Base-by-base conservation (phyloP, 192 early-diverging fungal genomes). In the Helicostylum pulchrum region DNA sequence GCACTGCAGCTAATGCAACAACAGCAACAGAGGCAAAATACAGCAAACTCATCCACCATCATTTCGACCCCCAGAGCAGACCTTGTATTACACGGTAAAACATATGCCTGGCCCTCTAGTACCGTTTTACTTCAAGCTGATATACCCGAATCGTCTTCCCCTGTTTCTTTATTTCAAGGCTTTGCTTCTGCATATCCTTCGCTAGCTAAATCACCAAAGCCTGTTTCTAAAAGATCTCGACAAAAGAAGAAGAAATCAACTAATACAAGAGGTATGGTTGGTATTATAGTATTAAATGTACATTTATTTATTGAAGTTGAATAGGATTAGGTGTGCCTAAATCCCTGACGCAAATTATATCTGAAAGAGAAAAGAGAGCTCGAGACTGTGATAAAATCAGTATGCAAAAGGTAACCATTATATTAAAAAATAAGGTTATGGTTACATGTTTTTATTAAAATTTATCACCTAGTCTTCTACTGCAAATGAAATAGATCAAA, bases 81-180 rank as follows among this genome's bases (percentile, higher is more conserved):
- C 7, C 44, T 59, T 44, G 65, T 67, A 1, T 43, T 67, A 3
- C 65, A 67, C 30, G 54, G 46, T 11, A 44, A 9, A 15, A 31
- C 17, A n/a, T 63, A 63, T 49, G 45, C 68, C 10, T 70, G 68
- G 61, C 69, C 74, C 2, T 67, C 70, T 0, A 77, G 76, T 12
- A 70, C 75, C 20, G 66, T 72, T 21, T 53, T 83, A 5, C 47
- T 81, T 17, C 42, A 66, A 6, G 70, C 74, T 15, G 83, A 83
- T 14, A 81, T 85, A 50, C 83, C 83, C 20, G 83, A 81, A 42
- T 71, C 83, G 12, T 76, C 56, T 14, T 70, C 78, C 10, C 70
- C 78, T 5, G 71, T 85, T 8, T 85, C 84, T 7, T 56, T 85
- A 23, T 81, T 83, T 49, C 79, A 83, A 59, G 79, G 84, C 4